phyloP scores from a whole-genome alignment of 2,329 filamentous ascomycete genomes.

The Paecilomyces niveus region DNA sequence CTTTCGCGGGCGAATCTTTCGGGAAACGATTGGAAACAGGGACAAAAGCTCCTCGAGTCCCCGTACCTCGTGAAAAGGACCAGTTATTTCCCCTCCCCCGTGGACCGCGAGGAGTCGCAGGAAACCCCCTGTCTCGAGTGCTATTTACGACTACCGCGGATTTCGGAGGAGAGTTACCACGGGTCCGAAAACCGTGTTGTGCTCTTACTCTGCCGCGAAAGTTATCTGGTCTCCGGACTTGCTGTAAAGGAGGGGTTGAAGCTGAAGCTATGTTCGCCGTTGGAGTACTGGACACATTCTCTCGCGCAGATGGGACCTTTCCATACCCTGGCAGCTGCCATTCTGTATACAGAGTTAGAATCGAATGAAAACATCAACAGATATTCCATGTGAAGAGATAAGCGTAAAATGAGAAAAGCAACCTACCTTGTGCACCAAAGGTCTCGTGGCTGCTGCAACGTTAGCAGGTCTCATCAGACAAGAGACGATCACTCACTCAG shows the following conservation, averaged over 20 bases:
- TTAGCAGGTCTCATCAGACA: not conserved
- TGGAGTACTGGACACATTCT: not conserved
- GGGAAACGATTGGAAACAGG: conserved; percentile 9
- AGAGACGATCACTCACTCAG: not conserved
- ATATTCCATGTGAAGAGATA: no score
- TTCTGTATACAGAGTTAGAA: conserved; percentile 9
- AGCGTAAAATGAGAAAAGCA: not conserved
- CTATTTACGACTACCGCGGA: not conserved
- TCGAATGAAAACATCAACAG: not conserved
- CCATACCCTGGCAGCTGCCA: conserved; percentile 18
- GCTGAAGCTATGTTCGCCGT: not conserved
- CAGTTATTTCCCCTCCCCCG: conserved; percentile 5
- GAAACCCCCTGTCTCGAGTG: not conserved
- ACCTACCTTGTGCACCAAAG: conserved; percentile 16
- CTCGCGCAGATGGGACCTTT: not conserved
- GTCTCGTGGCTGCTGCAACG: conserved; percentile 13
- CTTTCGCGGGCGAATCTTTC: conserved; percentile 16
- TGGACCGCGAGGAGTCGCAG: not conserved
- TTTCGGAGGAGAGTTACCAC: not conserved
- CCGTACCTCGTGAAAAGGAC: conserved; percentile 1
- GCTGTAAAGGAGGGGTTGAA: not conserved
- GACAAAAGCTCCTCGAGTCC: not conserved
- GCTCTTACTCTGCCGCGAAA: not conserved
- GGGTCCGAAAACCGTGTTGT: not conserved
- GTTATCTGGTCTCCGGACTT: not conserved